Base-by-base conservation (phyloP, 257 asterid genomes). In the Nicotiana attenuata region DNA sequence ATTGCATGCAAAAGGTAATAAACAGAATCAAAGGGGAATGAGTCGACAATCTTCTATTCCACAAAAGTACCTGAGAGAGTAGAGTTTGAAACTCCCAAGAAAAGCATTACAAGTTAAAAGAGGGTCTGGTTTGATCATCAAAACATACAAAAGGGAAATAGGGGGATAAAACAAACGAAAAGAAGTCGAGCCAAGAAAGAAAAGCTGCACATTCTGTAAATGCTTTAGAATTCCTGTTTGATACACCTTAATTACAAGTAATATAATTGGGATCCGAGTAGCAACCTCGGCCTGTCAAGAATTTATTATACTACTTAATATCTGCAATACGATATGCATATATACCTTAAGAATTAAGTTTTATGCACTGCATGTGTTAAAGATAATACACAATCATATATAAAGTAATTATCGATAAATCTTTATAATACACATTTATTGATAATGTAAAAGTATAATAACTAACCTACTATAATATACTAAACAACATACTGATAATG, bases 31-130 rank as follows among this genome's bases (percentile, higher is more conserved):
- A 75, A 20, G 33, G 78, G 56, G 3, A 71, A 20, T 20, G 79
- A 47, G 66, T 50, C 55, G 78, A 65, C 83, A 80, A 80, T 80
- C 83, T 80, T 80, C 55, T 50, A 80, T 80, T 65, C 83, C 61
- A 80, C 83, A 80, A 80, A 80, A 80, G 83, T 22, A 50, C 11
- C 7, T 20, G 77, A 64, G 76, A 64, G 17, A 61, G 47, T 22
- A 63, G 52, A 7, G 76, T 45, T 41, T 53, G 65, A 19, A 17
- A 64, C 75, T 78, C 68, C 60, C 83, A 56, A 33, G 78, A 65
- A 64, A 68, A 56, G 65, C 41, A 47, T 80, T 80, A 80, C 50
- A 80, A 65, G 8, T 69, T n/a, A 52, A 80, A 3, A 10, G 11
- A 33, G 7, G 53, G 65, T 60, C 29, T 60, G 31, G 65, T 60